These are phyloP conservation scores for Calonectria pseudoreteaudii DNA, from an alignment of 2,329 filamentous ascomycete species.

Conservation along the genomic window DNA sequence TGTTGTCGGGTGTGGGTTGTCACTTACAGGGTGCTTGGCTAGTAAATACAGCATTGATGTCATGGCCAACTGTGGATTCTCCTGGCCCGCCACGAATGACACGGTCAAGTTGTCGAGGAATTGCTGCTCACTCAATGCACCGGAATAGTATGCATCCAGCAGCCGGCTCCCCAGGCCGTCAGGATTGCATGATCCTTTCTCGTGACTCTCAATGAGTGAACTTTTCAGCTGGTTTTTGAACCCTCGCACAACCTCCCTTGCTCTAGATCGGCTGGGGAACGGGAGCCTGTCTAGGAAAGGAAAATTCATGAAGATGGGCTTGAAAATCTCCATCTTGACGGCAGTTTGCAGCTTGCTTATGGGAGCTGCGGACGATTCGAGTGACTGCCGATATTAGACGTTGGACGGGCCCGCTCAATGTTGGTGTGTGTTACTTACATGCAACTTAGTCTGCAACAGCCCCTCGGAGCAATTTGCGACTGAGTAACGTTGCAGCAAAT, in stretches of 20 bases:
- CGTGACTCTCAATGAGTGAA: not conserved
- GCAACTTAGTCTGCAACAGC: not conserved
- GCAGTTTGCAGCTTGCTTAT: not conserved
- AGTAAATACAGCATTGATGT: conserved; percentile 52
- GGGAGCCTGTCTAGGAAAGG: not conserved
- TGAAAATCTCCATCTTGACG: not conserved
- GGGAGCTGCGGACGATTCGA: not conserved
- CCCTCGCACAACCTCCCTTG: not conserved
- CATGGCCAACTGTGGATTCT: conserved; percentile 54
- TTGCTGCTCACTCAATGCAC: conserved; percentile 49
- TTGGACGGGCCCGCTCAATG: not conserved
- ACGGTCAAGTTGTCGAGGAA: conserved; percentile 55
- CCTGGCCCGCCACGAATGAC: conserved; percentile 54
- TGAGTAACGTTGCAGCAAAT: not conserved
- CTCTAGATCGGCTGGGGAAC: not conserved
- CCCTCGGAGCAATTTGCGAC: not conserved
- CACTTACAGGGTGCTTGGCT: conserved; percentile 41
- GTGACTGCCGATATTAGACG: not conserved
- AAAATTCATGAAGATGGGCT: not conserved
- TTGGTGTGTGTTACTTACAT: not conserved
- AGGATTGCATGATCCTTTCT: not conserved
- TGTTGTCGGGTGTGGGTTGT: not conserved
- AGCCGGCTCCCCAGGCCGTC: not conserved
- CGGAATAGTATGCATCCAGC: conserved; percentile 12
- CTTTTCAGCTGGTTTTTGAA: not conserved